phyloP scores from a whole-genome alignment of 495 filamentous ascomycete species.

The Podospora anserina region DNA sequence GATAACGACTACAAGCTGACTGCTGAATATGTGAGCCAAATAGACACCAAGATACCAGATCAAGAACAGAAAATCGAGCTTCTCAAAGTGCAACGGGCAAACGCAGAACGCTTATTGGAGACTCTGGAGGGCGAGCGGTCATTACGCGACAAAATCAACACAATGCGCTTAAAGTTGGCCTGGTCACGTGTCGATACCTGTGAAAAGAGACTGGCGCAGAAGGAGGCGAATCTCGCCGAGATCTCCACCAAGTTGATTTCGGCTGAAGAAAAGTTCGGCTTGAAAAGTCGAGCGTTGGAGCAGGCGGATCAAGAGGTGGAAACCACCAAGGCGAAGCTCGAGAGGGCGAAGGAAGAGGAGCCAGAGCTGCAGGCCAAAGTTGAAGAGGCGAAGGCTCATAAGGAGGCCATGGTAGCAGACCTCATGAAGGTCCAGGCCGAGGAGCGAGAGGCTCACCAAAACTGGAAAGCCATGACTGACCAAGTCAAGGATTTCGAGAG shows the following conservation, averaged over 20 bases:
- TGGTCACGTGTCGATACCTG: slow-evolving; percentile 65
- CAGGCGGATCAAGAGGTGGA: slow-evolving; percentile 23
- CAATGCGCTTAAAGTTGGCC: slow-evolving; percentile 58
- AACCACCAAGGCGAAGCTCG: slow-evolving; percentile 23
- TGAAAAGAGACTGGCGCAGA: slow-evolving; percentile 33
- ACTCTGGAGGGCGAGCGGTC: slow-evolving; percentile 56
- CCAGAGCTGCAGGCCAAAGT: not conserved
- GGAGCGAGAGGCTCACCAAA: slow-evolving; percentile 46
- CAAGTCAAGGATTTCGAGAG: slow-evolving; percentile 37
- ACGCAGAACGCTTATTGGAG: slow-evolving; percentile 49
- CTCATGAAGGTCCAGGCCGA: slow-evolving; percentile 39
- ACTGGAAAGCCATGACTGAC: slow-evolving; percentile 33
- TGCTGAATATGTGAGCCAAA: slow-evolving; percentile 48
- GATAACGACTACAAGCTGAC: slow-evolving; percentile 88
- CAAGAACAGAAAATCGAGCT: slow-evolving; percentile 63
- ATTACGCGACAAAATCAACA: slow-evolving; percentile 51
- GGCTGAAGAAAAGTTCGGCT: slow-evolving; percentile 24
- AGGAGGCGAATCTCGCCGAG: slow-evolving; percentile 33
- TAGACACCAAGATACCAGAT: slow-evolving; percentile 44
- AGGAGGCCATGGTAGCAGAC: not conserved
- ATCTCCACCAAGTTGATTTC: slow-evolving; percentile 32
- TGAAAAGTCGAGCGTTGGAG: slow-evolving; percentile 30
- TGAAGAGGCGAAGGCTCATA: not conserved
- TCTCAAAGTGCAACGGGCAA: slow-evolving; percentile 39
- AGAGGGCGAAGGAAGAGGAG: not conserved